A percentile compares a stretch with the other conserved stretches of the same genome.
These are phyloP conservation scores for Arthrobotrys sphaeroides DNA, from an alignment of 2,329 filamentous ascomycete species.

Conservation along the genomic window DNA sequence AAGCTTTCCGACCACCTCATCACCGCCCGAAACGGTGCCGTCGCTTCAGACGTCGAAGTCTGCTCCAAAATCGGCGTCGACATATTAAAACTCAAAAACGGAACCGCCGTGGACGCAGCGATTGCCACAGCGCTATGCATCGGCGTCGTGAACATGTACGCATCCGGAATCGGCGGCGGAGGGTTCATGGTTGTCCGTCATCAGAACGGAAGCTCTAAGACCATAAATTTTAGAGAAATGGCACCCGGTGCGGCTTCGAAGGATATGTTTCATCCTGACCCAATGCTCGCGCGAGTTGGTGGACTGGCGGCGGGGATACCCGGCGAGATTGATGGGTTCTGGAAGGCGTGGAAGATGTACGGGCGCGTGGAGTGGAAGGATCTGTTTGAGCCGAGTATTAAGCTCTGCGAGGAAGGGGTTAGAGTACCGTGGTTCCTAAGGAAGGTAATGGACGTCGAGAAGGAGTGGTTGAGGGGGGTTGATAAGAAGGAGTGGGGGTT, in stretches of 20 bases:
- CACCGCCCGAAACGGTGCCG: constrained; percentile 54
- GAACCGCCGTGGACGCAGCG: constrained; percentile 57
- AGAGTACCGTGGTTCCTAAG: constrained; percentile 50
- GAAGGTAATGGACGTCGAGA: constrained; percentile 40
- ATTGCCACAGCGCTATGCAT: constrained; percentile 57
- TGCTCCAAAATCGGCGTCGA: constrained; percentile 57
- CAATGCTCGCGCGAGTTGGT: constrained; percentile 53
- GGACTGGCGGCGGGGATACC: constrained; percentile 56
- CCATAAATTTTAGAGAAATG: constrained; percentile 57
- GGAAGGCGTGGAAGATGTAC: constrained; percentile 55
- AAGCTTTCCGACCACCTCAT: constrained; percentile 39
- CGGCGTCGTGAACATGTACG: constrained; percentile 56
- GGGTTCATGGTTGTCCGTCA: constrained; percentile 57
- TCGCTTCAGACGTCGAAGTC: constrained; percentile 56
- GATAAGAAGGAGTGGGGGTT: constrained; percentile 55
- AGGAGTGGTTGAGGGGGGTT: constrained; percentile 49
- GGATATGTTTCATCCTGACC: constrained; percentile 56
- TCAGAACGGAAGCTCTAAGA: constrained; percentile 54
- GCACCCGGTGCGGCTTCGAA: constrained; percentile 54
- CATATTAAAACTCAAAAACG: constrained; percentile 54
- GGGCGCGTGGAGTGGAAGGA: constrained; percentile 56
- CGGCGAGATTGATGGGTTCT: constrained; percentile 56
- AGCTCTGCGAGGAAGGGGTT: constrained; percentile 54
- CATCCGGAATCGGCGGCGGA: constrained; percentile 57
- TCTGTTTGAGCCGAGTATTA: constrained; percentile 56